Percentiles rank a stretch among this genome's conserved stretches.
These are phyloP conservation scores for Nectriaceae sp. DNA, from an alignment of 2,329 filamentous ascomycete genomes.

Conservation along the genomic window DNA sequence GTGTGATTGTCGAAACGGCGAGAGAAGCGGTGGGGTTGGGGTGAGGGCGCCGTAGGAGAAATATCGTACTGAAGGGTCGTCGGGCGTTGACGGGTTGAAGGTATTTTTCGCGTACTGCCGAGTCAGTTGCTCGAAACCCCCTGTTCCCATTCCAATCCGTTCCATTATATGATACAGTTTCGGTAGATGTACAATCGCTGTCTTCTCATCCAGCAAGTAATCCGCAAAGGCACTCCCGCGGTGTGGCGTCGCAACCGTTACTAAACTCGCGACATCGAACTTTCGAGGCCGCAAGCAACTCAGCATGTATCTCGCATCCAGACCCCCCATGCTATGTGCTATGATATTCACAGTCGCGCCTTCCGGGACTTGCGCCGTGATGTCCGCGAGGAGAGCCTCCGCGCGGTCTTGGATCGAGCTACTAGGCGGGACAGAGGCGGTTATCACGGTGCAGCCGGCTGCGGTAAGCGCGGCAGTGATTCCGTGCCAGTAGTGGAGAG, in stretches of 20 bases:
- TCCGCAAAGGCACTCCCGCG: slow-evolving; percentile 59
- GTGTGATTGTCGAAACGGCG: slow-evolving; percentile 60
- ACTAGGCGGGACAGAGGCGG: slow-evolving; percentile 62
- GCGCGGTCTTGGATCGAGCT: slow-evolving; percentile 63
- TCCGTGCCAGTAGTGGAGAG: slow-evolving; percentile 66
- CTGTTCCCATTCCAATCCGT: slow-evolving; percentile 55
- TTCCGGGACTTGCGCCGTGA: slow-evolving; percentile 44
- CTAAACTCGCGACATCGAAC: slow-evolving; percentile 51
- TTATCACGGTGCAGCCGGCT: slow-evolving; percentile 58
- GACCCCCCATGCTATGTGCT: slow-evolving; percentile 68
- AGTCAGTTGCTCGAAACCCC: slow-evolving; percentile 63
- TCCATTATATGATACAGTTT: slow-evolving; percentile 56
- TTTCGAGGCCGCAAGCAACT: slow-evolving; percentile 51
- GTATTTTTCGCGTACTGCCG: slow-evolving; percentile 56
- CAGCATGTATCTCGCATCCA: slow-evolving; percentile 68
- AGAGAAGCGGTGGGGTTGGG: slow-evolving; percentile 57
- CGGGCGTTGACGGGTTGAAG: slow-evolving; percentile 60
- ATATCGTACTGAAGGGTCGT: slow-evolving; percentile 56
- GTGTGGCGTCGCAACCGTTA: slow-evolving; percentile 58
- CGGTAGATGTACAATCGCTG: slow-evolving; percentile 50
- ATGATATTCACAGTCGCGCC: slow-evolving; percentile 69
- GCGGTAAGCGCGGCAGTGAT: slow-evolving; percentile 59
- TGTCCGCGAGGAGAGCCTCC: slow-evolving; percentile 55
- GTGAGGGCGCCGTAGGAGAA: slow-evolving; percentile 63
- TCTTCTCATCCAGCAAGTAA: slow-evolving; percentile 45